Evolutionary conservation across 129 eudicot species (phyloP).

Genomic region (Artemisia argyi): DNA sequence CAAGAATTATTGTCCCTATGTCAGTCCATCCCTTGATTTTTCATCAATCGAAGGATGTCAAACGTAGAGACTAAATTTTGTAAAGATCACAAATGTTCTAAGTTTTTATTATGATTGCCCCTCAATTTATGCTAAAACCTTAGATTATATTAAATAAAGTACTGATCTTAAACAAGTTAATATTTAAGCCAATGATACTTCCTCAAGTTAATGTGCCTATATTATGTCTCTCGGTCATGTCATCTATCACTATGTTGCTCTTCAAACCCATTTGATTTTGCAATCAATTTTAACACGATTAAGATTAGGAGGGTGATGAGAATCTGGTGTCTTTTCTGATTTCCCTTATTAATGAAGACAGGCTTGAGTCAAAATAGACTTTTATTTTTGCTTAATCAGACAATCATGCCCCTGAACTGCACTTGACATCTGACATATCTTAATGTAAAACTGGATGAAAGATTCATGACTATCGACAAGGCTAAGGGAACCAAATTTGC

Average conservation of each 20-base stretch:
- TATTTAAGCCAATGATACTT: no score
- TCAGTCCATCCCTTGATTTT: not conserved
- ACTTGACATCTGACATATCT: not conserved
- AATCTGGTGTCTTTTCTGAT: not conserved
- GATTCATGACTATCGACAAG: not conserved
- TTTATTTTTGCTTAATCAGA: not conserved
- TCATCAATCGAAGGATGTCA: not conserved
- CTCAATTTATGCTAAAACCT: not conserved
- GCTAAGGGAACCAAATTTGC: no score
- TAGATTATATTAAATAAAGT: no score
- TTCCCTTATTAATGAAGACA: not conserved
- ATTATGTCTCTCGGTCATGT: no score
- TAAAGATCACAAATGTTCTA: not conserved
- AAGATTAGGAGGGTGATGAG: not conserved
- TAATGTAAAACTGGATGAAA: not conserved
- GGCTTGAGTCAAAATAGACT: not conserved
- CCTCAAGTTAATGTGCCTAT: no score
- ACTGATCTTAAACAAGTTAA: no score
- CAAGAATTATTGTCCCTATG: not conserved
- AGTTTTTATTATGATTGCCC: not conserved
- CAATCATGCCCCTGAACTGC: not conserved
- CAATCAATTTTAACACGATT: no score
- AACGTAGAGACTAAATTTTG: not conserved
- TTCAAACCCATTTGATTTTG: no score
- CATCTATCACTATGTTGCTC: no score